Base-by-base conservation (phyloP, 352 stramenopile species). In the Phytophthora agathidicida region DNA sequence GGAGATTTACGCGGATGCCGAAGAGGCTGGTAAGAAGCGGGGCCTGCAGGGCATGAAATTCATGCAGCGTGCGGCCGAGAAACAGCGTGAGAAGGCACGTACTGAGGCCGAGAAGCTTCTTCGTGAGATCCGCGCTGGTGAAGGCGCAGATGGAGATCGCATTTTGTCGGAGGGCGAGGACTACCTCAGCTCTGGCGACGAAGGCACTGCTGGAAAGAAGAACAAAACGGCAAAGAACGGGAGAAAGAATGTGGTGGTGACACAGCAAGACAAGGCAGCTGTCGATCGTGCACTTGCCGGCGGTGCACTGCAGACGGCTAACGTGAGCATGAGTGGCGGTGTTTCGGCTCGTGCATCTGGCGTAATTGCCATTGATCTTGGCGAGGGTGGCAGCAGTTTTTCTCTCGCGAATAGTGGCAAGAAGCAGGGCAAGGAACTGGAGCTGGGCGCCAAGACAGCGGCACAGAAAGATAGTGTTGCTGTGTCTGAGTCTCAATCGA, bases 21-120 rank as follows among this genome's bases (percentile, higher is more conserved):
- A 57, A 9, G 63, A 71, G 13, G 75, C 77, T 10, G 60, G 47
- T 5, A 75, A 94, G 56, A 77, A 80, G 17, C 85, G 85, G 32
- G 93, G 94, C 4, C 75, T 99, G 4, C 92, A 98, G 17, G 89
- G 96, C 45, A 97, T 99, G 83, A 96, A 97, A 41, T 99, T 99
- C 67, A 99, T 99, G 97, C 91, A 99, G 77, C 86, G 90, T 23
- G 97, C 96, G n/a, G 81, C 98, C 27, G 80, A 98, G 70, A 96
- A 95, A 62, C 96, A 99, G 73, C 81, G 94, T 38, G 84, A 97
- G 51, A 86, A 92, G 48, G 92, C 96, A 4, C 88, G 93, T 10
- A 68, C 87, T 27, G 96, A 99, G 64, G 96, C 96, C 0, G 86
- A 98, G 48, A 83, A 91, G 63, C 74, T 99, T 28, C 76, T 99